Evolutionary conservation across 331 rosid genomes (phyloP), one percentile per base, ranked within the genome.

Genomic region (Spiraea crenata): DNA sequence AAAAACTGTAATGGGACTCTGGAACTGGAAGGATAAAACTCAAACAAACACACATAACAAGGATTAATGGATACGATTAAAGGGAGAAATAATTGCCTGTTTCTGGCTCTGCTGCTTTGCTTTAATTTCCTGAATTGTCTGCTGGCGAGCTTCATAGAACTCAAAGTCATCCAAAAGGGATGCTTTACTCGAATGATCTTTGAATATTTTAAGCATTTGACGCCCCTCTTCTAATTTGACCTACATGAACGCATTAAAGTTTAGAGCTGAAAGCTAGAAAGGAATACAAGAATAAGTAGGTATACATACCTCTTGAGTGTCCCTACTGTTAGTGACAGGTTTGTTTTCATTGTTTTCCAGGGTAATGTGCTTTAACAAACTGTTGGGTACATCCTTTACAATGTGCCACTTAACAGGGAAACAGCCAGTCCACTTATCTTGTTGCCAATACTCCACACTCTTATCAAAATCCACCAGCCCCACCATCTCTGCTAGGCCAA

Each of bases 361-460:
- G 42, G 82, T 80, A 73, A 88, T 82, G 82, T 85, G 90, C 80
- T 87, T 82, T 56, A 85, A 48, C 47, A 67, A 55, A 46, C 65
- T 77, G 59, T 88, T 88, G 62, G 95, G 86, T 50, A 88, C 75
- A 67, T 88, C 95, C 82, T 88, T 88, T 14, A 88, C 69, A 60
- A 85, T 35, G 77, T 80, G 95, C 95, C 95, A 88, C 89, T 88
- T 82, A 61, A 85, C 83, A 52, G 85, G 72, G 74, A 88, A 85
- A 68, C 88, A 84, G 52, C 95, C 95, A 34, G 85, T 85, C 95
- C 95, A 88, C 84, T 85, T 85, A 79, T 88, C 89, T 74, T 85
- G 87, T 79, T 85, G 95, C 95, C 95, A 88, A 69, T 80, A 78
- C 64, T 76, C 87, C 44, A 84, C 82, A 47, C 65, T 82, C 67